A percentile compares a stretch with the other conserved stretches of the same genome.
Conservation (phyloP, 2,329 filamentous ascomycete species). For the Fusarium staphyleae region DNA sequence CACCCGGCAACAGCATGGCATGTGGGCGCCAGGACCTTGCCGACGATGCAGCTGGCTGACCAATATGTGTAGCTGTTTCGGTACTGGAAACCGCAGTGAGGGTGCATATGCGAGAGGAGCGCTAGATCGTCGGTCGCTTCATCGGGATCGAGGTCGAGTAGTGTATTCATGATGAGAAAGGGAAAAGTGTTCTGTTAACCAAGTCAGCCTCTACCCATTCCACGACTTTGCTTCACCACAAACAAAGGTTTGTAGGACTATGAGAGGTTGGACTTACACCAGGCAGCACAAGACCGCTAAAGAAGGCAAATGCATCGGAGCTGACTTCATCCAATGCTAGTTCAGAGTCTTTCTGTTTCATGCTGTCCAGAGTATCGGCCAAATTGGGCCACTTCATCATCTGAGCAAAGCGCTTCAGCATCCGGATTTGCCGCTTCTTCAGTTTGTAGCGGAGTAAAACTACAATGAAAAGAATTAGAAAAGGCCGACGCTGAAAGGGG, state of each 20-base stretch:
- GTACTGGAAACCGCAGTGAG: slow-evolving; percentile 78
- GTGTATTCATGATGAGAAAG: slow-evolving; percentile 79
- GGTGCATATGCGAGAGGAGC: slow-evolving; percentile 71
- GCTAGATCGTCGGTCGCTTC: slow-evolving; percentile 69
- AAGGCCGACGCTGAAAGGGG: neutral
- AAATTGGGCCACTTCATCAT: slow-evolving; percentile 82
- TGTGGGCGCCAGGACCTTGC: slow-evolving; percentile 76
- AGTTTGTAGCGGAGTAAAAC: slow-evolving; percentile 70
- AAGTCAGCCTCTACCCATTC: slow-evolving; percentile 15
- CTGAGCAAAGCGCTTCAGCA: slow-evolving; percentile 71
- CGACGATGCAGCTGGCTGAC: slow-evolving; percentile 74
- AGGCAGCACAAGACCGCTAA: slow-evolving; percentile 75
- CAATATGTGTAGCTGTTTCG: slow-evolving; percentile 78
- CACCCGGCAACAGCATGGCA: slow-evolving; percentile 75
- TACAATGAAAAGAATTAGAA: slow-evolving; percentile 7
- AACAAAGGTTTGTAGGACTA: neutral
- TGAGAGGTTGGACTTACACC: slow-evolving; percentile 57
- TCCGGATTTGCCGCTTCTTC: slow-evolving; percentile 72
- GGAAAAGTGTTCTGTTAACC: slow-evolving; percentile 64
- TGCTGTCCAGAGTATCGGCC: slow-evolving; percentile 65
- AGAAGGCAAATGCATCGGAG: slow-evolving; percentile 79
- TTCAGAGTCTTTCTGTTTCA: slow-evolving; percentile 67
- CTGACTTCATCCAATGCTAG: slow-evolving; percentile 65
- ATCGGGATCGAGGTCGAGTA: slow-evolving; percentile 78
- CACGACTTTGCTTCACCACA: neutral